Conservation (phyloP, 2,329 filamentous ascomycete genomes). For the Phaeosphaeria sp. region DNA sequence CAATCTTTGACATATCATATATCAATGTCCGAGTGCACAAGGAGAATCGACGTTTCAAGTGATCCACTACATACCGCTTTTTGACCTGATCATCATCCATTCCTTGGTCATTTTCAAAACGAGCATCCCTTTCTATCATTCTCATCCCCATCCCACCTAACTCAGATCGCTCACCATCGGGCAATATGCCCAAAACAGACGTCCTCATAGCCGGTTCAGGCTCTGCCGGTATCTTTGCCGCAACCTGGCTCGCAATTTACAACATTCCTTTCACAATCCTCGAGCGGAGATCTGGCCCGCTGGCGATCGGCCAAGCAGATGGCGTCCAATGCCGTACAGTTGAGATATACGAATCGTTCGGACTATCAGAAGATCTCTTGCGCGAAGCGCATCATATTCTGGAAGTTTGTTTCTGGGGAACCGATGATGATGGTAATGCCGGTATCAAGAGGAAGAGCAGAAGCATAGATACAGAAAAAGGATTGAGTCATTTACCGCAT, state of each 20-base stretch:
- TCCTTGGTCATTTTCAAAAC: no score
- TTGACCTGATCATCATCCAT: no score
- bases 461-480: constrained; percentile 64
- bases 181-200: constrained; percentile 49
- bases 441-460: constrained; percentile 53
- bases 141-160: no score
- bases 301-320: constrained; percentile 68
- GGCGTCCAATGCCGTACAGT: constrained; percentile 71
- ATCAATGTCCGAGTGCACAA: no score
- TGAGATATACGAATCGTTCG: constrained; percentile 77
- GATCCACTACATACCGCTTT: no score
- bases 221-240: constrained; percentile 68
- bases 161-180: no score
- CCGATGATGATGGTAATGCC: constrained; percentile 20
- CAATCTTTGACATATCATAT: neutral
- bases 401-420: constrained; percentile 63
- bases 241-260: constrained; percentile 66
- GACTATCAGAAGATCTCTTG: constrained; percentile 67
- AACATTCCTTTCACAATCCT: constrained; percentile 65
- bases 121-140: no score
- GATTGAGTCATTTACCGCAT: constrained; percentile 69
- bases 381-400: constrained; percentile 72
- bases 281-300: constrained; percentile 62
- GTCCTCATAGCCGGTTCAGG: constrained; percentile 69
- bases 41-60: no score